Evolutionary conservation across 768 basidiomycete genomes (phyloP), one percentile per base, ranked within the genome.

Genomic region (Mrakia hoshinonis): DNA sequence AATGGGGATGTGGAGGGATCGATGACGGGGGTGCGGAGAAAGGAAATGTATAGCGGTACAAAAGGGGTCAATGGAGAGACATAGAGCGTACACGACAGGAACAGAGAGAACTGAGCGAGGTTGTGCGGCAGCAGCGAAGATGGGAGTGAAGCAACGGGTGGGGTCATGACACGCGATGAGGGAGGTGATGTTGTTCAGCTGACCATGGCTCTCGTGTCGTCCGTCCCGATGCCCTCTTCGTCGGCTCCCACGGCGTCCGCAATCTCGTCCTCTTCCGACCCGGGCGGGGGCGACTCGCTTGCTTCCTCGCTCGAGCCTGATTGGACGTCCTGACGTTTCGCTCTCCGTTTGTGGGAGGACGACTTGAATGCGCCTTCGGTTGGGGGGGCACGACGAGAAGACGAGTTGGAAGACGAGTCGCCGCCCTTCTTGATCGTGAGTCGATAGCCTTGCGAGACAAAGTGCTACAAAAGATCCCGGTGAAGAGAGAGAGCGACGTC

Each of bases 361-460:
- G 31, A n/a, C 43, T 20, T 31, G 4, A 5, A 39, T 5, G 43
- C 10, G n/a, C 43, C 20, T 3, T n/a, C 43, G 20, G 13, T 18
- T 34, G 47, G 24, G 6, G 64, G 13, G 13, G 48, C 22, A 15
- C 13, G 11, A 24, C 22, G 13, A 18, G 64, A 24, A 4, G 46
- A 34, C 11, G 34, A 29, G 22, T 29, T 22, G 22, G 36, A 39
- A 3, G 60, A 58, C 7, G 34, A 26, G 15, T 10, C 10, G 18
- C 64, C 64, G 2, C 64, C 64, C 20, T 64, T 70, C 47, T 70
- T 70, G 7, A 70, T 31, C 5, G 61, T 70, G 36, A 70, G 49
- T 13, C 69, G 60, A 31, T 70, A 70, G 7, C 69, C 69, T 46
- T 70, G 69, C 10, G 46, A 52, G 24, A 51, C 69, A 26, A 70